These are phyloP conservation scores for Mollisia scopiformis DNA, from an alignment of 2,329 filamentous ascomycete genomes.

Conservation along the genomic window DNA sequence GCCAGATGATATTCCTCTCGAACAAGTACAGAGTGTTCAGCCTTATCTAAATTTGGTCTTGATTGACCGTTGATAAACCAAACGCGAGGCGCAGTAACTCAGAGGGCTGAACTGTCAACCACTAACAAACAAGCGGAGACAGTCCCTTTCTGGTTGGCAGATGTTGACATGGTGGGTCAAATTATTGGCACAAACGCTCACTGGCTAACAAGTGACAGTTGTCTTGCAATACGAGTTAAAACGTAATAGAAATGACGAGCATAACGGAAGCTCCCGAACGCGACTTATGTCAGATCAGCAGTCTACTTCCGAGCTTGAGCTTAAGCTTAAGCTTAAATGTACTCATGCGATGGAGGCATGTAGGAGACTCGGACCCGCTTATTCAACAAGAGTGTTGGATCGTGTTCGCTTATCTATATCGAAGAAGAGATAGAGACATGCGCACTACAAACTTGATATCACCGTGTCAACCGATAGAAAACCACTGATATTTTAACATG, in stretches of 20 bases:
- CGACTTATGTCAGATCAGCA: not conserved
- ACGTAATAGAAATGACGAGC: not conserved
- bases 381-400: not conserved
- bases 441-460: no score
- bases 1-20: not conserved
- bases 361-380: not conserved
- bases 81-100: not conserved
- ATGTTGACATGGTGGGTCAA: no score
- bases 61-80: not conserved
- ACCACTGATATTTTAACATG: no score
- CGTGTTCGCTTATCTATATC: no score
- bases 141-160: no score
- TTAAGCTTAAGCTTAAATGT: not conserved
- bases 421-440: no score
- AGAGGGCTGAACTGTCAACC: not conserved
- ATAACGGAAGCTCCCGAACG: not conserved
- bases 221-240: no score
- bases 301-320: no score
- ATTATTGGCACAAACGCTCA: no score
- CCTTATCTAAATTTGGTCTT: not conserved
- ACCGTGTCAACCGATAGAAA: no score
- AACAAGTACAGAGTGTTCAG: not conserved
- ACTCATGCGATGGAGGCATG: not conserved
- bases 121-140: no score
- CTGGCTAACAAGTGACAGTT: no score